A percentile compares a stretch with the other conserved stretches of the same genome.
These are phyloP conservation scores for Coriaria nepalensis DNA, from an alignment of 306 rosid species.

Conservation along the genomic window DNA sequence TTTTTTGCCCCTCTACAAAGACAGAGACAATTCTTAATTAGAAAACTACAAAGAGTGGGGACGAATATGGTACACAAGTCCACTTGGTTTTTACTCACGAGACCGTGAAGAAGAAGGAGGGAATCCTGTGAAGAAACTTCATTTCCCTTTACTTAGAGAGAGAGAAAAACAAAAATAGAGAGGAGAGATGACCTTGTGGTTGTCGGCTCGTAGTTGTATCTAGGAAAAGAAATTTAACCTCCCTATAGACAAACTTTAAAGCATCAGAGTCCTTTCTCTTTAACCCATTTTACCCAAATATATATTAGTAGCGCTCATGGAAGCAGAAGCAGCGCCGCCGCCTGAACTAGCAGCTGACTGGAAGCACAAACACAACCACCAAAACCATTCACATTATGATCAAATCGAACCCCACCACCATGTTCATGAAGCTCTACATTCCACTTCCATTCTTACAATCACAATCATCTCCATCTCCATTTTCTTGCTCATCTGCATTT, in stretches of 20 bases:
- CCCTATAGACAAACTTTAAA: slow-evolving; percentile 18
- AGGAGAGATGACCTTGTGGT: slow-evolving; percentile 8
- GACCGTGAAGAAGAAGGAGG: slow-evolving; percentile 20
- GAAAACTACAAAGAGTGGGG: slow-evolving; percentile 34
- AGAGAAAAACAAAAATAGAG: slow-evolving; percentile 10
- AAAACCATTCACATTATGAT: slow-evolving; percentile 18
- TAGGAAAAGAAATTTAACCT: slow-evolving; percentile 23
- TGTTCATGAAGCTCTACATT: slow-evolving; percentile 28
- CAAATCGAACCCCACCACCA: slow-evolving; percentile 19
- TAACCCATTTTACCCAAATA: slow-evolving; percentile 4
- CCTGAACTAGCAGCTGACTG: slow-evolving; percentile 6
- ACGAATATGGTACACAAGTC: slow-evolving; percentile 21
- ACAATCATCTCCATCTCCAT: slow-evolving; percentile 21
- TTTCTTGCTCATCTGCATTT: slow-evolving; percentile 26
- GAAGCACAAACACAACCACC: slow-evolving; percentile 21
- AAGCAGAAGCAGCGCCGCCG: slow-evolving; percentile 31
- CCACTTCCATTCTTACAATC: slow-evolving; percentile 41
- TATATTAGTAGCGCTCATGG: slow-evolving; percentile 48
- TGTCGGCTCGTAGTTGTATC: neutral
- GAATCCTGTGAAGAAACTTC: slow-evolving; percentile 17
- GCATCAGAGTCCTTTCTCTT: slow-evolving; percentile 10
- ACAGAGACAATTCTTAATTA: slow-evolving; percentile 26
- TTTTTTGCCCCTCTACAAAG: slow-evolving; percentile 3
- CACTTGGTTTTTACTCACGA: slow-evolving; percentile 29
- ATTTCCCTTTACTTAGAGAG: slow-evolving; percentile 11